Evolutionary conservation across 164 flowering plant genomes (phyloP), one percentile per base, ranked within the genome.

Genomic region (Cinnamomum chago): DNA sequence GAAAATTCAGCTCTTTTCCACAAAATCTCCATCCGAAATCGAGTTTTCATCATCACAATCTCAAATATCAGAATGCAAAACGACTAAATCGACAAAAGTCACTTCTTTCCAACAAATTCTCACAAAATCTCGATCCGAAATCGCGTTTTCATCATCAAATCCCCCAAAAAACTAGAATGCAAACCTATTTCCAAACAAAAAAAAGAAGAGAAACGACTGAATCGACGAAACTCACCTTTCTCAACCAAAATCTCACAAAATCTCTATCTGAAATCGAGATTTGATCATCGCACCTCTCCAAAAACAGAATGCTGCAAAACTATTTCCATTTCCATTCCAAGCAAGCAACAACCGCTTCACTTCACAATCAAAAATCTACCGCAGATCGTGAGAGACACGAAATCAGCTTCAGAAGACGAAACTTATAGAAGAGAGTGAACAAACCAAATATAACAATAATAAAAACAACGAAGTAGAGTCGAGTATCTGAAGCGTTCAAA

Each of bases 401-500:
- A 33, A 33, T 1, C 5, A 33, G 0, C 14, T 14, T 65, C 3
- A 25, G 17, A n/a, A 47, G 35, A 47, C 5, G 20, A 35, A 15
- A 33, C 69, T 67, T 67, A 2, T 20, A 67, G 69, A 67, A 17
- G n/a, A 6, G 69, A 28, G 7, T 25, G 2, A 4, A 15, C 17
- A 67, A 40, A 7, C 25, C 27, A 25, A 25, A 25, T 24, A n/a
- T 25, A 25, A 25, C 11, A 40, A 40, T 14, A 47, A 10, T 2
- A 68, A n/a, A 11, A 47, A 22, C 18, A 24, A 40, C 6, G 30
- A 40, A 68, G 22, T 5, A 17, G 71, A 22, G 58, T 47, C 9
- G 20, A 17, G 3, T 58, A 20, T 65, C 67, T 33, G 70, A 67
- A 67, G 33, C 50, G 17, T 67, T 30, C 70, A 67, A 67, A 67